phyloP scores from a whole-genome alignment of 768 basidiomycete species.

The Boletus huronensis region DNA sequence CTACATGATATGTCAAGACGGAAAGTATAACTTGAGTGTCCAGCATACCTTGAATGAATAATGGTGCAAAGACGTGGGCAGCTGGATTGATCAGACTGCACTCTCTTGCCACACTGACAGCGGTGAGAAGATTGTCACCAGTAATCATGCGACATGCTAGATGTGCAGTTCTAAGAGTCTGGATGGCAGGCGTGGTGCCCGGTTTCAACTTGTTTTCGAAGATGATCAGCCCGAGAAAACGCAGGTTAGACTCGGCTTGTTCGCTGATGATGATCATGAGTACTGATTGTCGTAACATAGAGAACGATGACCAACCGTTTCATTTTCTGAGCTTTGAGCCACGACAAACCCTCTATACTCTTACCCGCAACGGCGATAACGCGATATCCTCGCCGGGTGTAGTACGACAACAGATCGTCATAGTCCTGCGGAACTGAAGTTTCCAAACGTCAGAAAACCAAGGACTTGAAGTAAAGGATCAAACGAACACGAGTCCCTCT shows the following conservation, averaged over 20 bases:
- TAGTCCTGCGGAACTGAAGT: constrained; percentile 88
- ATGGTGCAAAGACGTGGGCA: constrained; percentile 83
- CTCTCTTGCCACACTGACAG: constrained; percentile 94
- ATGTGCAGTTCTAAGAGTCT: constrained; percentile 83
- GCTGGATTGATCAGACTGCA: constrained; percentile 86
- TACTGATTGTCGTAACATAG: neutral
- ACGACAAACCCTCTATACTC: constrained; percentile 87
- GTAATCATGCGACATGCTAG: constrained; percentile 97
- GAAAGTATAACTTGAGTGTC: neutral
- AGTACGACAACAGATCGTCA: constrained; percentile 93
- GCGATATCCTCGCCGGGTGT: constrained; percentile 93
- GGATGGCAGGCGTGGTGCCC: constrained; percentile 87
- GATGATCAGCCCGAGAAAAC: constrained; percentile 92
- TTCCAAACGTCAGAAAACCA: constrained; percentile 13
- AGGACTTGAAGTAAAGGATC: neutral
- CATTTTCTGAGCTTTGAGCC: constrained; percentile 96
- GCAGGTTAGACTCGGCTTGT: constrained; percentile 86
- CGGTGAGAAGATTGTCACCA: constrained; percentile 95
- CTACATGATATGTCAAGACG: constrained; percentile 33
- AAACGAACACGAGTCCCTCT: constrained; percentile 82
- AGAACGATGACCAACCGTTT: constrained; percentile 58
- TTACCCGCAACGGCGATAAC: constrained; percentile 99
- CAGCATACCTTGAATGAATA: constrained; percentile 64
- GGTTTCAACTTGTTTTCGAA: constrained; percentile 98
- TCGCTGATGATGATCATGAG: constrained; percentile 51